phyloP scores from a whole-genome alignment of 1,284 basidiomycete genomes.

The Leccinum fuscescens region DNA sequence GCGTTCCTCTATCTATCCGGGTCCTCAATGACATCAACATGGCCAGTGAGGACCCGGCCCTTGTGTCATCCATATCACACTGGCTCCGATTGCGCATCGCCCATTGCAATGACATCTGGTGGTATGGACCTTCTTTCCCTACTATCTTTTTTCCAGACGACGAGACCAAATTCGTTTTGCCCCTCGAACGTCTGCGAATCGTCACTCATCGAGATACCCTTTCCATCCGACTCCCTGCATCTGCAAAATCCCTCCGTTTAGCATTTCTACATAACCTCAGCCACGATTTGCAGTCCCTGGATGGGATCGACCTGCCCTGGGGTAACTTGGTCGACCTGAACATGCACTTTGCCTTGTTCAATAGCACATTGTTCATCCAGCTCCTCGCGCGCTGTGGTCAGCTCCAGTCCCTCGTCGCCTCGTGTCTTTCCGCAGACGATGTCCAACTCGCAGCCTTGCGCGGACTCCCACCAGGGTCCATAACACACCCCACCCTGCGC shows the following conservation, averaged over 20 bases:
- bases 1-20: conserved; percentile 27
- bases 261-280: conserved; percentile 21
- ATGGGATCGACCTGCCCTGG: conserved; percentile 28
- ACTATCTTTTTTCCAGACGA: conserved; percentile 16
- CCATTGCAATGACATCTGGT: conserved; percentile 30
- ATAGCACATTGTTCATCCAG: conserved; percentile 24
- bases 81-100: conserved; percentile 28
- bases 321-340: conserved; percentile 22
- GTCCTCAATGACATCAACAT: conserved; percentile 26
- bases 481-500: conserved; percentile 20
- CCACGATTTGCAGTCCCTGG: conserved; percentile 26
- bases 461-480: conserved; percentile 9
- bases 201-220: conserved; percentile 20
- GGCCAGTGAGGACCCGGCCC: conserved; percentile 1
- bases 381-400: conserved; percentile 23
- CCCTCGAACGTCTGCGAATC: conserved; percentile 21
- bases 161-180: background rate
- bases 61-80: conserved; percentile 5
- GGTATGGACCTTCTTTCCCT: conserved; percentile 32
- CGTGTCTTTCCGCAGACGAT: conserved; percentile 27
- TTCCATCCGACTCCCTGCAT: conserved; percentile 21
- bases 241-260: conserved; percentile 19
- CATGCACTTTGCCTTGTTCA: conserved; percentile 32
- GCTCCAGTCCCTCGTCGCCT: conserved; percentile 22
- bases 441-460: conserved; percentile 12